Evolutionary conservation across 2,329 filamentous ascomycete species (phyloP), one percentile per base, ranked within the genome.

Genomic region (Alternaria rosae): DNA sequence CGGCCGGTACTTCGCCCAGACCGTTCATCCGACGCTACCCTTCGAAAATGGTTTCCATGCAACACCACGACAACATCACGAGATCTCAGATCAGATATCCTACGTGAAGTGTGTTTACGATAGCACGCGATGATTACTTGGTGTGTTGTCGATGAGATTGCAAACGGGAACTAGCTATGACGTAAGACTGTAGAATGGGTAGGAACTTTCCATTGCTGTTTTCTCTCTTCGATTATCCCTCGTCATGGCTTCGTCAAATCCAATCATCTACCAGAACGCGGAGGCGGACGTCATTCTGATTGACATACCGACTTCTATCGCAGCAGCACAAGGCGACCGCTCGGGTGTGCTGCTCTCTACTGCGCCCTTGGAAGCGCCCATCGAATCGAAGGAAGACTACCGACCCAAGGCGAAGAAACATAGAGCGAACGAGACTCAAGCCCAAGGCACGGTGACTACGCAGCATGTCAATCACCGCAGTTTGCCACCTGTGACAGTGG

Each of bases 241-340:
- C 32, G 15, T 15, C 59, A 60, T 25, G 43, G 23, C 66, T 52
- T 32, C 30, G 11, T 26, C 56, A 41, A 51, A 55, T 23, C 43
- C 70, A 10, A 82, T 90, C 21, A 75, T 91, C 42, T 90, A 85
- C 77, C 81, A 85, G 61, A 88, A 84, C 65, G 69, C 76, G 2
- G 79, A 82, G 5, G 72, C 79, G 51, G 82, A 85, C 47, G 78
- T 89, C 55, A 81, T 87, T 21, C 76, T 93, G 25, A 76, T 93
- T 54, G 91, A 94, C 71, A 86, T 93, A 47, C 91, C 91, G 23
- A 81, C 83, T 17, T 92, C 91, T 2, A 86, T 93, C 41, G 88
- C 91, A 67, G 83, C 87, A 62, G 87, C 87, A 17, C 91, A 93
- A 78, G 83, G 84, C 44, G 57, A 60, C 32, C 79, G 79, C 76